These are phyloP conservation scores for Kodamaea suecica DNA, from an alignment of 1,139 yeast species.

Conservation along the genomic window DNA sequence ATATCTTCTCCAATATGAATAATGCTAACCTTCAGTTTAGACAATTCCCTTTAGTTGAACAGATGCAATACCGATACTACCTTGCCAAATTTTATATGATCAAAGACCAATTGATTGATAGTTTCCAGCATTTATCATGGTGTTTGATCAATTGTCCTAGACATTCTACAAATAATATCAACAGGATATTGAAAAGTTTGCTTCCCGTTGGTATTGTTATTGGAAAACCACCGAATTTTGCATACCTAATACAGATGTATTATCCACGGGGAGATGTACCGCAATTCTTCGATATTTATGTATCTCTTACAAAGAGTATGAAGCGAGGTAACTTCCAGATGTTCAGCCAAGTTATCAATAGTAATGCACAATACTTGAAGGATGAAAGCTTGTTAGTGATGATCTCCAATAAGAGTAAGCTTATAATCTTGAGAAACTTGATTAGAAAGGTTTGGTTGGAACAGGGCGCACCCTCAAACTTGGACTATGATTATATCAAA, in stretches of 20 bases:
- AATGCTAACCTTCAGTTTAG: slow-evolving; percentile 51
- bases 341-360: slow-evolving; percentile 28
- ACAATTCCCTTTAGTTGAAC: slow-evolving; percentile 48
- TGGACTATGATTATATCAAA: slow-evolving; percentile 30
- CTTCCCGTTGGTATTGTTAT: slow-evolving; percentile 56
- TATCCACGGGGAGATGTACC: slow-evolving; percentile 20
- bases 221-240: slow-evolving; percentile 47
- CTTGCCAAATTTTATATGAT: slow-evolving; percentile 64
- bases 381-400: slow-evolving; percentile 32
- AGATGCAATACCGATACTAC: slow-evolving; percentile 64
- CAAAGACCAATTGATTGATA: slow-evolving; percentile 54
- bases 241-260: slow-evolving; percentile 18
- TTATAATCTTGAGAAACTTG: slow-evolving; percentile 48
- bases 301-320: slow-evolving; percentile 31
- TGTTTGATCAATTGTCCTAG: slow-evolving; percentile 49
- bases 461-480: slow-evolving; percentile 23
- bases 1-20: slow-evolving; percentile 72
- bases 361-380: slow-evolving; percentile 36
- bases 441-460: slow-evolving; percentile 35
- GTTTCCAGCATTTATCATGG: slow-evolving; percentile 62
- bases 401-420: slow-evolving; percentile 38
- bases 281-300: slow-evolving; percentile 34
- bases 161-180: slow-evolving; percentile 24
- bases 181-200: slow-evolving; percentile 47
- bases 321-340: slow-evolving; percentile 39